Conservation (phyloP, 2,329 filamentous ascomycete species). For the Neofusicoccum kwambonambiense region DNA sequence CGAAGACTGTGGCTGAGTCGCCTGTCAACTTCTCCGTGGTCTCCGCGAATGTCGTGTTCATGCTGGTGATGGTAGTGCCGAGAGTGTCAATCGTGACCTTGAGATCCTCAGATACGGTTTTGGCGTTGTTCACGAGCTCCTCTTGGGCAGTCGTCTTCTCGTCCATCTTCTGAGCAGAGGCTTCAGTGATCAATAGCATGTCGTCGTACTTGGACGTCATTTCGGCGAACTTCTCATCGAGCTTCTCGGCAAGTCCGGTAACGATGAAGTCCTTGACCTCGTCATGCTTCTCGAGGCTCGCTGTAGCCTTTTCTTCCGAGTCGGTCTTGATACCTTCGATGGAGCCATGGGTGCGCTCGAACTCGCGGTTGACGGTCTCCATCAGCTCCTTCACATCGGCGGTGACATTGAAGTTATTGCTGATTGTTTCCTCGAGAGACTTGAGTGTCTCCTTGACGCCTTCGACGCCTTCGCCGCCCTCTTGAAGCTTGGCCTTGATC, state of each 20-base stretch:
- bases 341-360: slow-evolving; percentile 80
- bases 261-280: slow-evolving; percentile 57
- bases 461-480: slow-evolving; percentile 67
- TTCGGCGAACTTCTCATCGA: slow-evolving; percentile 77
- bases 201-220: slow-evolving; percentile 87
- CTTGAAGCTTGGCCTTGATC: slow-evolving; percentile 72
- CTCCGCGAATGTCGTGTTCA: slow-evolving; percentile 66
- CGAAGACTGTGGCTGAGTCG: slow-evolving; percentile 83
- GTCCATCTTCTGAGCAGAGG: slow-evolving; percentile 70
- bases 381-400: slow-evolving; percentile 60
- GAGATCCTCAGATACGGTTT: slow-evolving; percentile 80
- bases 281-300: slow-evolving; percentile 58
- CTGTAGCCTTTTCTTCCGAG: slow-evolving; percentile 60
- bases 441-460: slow-evolving; percentile 61
- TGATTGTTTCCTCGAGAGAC: slow-evolving; percentile 67
- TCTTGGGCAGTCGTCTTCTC: slow-evolving; percentile 71
- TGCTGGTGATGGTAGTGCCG: slow-evolving; percentile 57
- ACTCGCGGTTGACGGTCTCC: slow-evolving; percentile 77
- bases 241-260: slow-evolving; percentile 54
- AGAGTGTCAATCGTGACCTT: slow-evolving; percentile 83
- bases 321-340: slow-evolving; percentile 80
- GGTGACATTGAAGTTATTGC: slow-evolving; percentile 42
- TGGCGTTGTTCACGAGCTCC: slow-evolving; percentile 71
- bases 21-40: slow-evolving; percentile 83
- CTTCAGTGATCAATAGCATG: slow-evolving; percentile 71